phyloP scores from a whole-genome alignment of 139 green algal genomes.

The Pleodorina starrii region DNA sequence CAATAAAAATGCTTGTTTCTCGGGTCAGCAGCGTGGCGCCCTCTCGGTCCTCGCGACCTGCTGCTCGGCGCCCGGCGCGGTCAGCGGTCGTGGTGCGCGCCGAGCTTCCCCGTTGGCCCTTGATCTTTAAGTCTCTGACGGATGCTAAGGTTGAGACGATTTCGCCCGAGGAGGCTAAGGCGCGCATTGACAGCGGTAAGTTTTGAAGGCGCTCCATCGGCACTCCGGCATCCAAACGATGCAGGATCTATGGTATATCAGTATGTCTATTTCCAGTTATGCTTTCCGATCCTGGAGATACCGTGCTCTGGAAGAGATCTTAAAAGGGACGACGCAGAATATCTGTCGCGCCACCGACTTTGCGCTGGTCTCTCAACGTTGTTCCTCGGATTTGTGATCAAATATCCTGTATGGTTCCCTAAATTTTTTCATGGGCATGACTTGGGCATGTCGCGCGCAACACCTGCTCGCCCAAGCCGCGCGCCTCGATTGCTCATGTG shows the following conservation, averaged over 20 bases:
- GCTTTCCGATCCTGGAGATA: background rate
- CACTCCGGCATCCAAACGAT: background rate
- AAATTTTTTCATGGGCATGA: no score
- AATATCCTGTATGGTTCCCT: no score
- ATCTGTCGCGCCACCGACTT: no score
- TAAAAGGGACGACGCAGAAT: background rate
- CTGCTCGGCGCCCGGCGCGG: background rate
- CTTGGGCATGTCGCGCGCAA: no score
- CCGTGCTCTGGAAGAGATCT: background rate
- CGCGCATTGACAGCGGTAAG: conserved; percentile 9
- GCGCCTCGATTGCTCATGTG: no score
- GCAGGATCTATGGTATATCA: background rate
- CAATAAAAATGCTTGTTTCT: conserved; percentile 15
- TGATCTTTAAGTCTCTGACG: background rate
- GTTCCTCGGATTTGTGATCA: no score
- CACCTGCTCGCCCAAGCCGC: no score
- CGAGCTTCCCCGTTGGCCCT: conserved; percentile 30
- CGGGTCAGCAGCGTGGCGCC: background rate
- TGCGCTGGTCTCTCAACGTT: no score
- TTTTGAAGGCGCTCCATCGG: background rate
- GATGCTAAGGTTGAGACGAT: conserved; percentile 25
- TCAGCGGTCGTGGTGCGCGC: background rate
- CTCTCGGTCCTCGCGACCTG: background rate
- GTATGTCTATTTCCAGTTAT: background rate
- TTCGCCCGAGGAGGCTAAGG: conserved; percentile 13